phyloP scores from a whole-genome alignment of 2,329 filamentous ascomycete species.

The Alternaria angustiovoidea region DNA sequence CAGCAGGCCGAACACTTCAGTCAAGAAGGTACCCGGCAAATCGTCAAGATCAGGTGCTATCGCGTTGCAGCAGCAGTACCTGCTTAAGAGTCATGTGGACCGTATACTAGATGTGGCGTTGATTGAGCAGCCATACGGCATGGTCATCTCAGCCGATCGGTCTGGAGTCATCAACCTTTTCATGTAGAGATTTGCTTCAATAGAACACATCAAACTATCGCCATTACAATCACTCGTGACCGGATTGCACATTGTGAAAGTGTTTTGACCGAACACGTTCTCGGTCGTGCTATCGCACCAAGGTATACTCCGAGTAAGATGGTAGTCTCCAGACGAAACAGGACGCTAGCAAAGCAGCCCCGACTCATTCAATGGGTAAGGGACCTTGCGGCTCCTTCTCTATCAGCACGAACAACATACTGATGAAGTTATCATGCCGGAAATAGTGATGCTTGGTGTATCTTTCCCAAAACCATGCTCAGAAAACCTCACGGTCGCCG shows the following conservation, averaged over 20 bases:
- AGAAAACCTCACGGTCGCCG: conserved; percentile 3
- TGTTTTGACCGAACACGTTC: not conserved
- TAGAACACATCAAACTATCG: not conserved
- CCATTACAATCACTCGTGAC: not conserved
- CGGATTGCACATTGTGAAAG: not conserved
- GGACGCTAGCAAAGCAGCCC: not conserved
- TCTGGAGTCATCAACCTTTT: conserved; percentile 90
- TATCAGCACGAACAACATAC: not conserved
- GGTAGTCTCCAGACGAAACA: not conserved
- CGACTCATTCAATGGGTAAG: not conserved
- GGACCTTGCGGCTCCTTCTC: not conserved
- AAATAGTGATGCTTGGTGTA: not conserved
- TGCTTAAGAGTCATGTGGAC: conserved; percentile 88
- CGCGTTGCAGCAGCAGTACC: conserved; percentile 88
- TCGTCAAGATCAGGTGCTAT: conserved; percentile 83
- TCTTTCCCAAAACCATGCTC: not conserved
- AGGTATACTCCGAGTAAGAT: not conserved
- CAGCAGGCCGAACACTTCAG: conserved; percentile 44
- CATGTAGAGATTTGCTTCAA: conserved; percentile 52
- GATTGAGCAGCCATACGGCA: conserved; percentile 87
- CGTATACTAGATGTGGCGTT: conserved; percentile 87
- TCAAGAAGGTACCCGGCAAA: conserved; percentile 48
- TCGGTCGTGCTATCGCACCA: not conserved
- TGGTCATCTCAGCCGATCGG: conserved; percentile 90
- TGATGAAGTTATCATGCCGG: not conserved